These are phyloP conservation scores for Ceratocystis lukuohia DNA, from an alignment of 2,329 filamentous ascomycete genomes.

Conservation along the genomic window DNA sequence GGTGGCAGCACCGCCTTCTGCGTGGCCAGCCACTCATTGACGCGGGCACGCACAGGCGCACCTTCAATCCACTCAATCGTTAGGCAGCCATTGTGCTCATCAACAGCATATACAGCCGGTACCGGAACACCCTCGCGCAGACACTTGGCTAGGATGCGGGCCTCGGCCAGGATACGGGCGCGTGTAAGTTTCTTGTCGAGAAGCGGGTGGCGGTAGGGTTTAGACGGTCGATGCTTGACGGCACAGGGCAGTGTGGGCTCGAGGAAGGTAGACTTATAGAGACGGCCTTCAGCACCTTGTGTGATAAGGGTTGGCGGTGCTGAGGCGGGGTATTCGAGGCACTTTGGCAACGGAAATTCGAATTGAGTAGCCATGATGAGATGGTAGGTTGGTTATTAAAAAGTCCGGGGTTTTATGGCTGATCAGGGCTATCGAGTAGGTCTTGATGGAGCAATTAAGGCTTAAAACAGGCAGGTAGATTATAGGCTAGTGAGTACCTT, in stretches of 20 bases:
- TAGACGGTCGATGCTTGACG: constrained; percentile 81
- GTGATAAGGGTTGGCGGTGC: constrained; percentile 57
- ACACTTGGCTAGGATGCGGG: constrained; percentile 69
- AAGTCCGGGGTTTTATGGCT: background rate
- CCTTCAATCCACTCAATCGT: constrained; percentile 79
- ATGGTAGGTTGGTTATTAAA: background rate
- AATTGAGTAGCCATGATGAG: constrained; percentile 8
- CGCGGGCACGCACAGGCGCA: constrained; percentile 50
- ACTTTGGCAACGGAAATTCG: constrained; percentile 43
- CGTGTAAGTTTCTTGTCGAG: constrained; percentile 81
- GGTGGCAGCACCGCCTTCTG: constrained; percentile 28
- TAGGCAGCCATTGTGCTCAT: constrained; percentile 55
- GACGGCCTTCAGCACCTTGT: constrained; percentile 89
- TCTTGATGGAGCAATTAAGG: background rate
- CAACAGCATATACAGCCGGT: constrained; percentile 62
- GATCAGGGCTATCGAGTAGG: background rate
- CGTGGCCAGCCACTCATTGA: constrained; percentile 54
- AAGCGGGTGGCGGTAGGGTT: constrained; percentile 79
- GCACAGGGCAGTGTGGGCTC: constrained; percentile 54
- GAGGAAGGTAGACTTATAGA: constrained; percentile 79
- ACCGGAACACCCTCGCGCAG: constrained; percentile 67
- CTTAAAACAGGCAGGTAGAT: background rate
- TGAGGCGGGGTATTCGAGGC: constrained; percentile 50
- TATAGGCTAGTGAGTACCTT: background rate
- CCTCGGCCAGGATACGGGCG: constrained; percentile 77